Evolutionary conservation across 257 asterid genomes (phyloP), one percentile per base, ranked within the genome.

Genomic region (Anisodus acutangulus): DNA sequence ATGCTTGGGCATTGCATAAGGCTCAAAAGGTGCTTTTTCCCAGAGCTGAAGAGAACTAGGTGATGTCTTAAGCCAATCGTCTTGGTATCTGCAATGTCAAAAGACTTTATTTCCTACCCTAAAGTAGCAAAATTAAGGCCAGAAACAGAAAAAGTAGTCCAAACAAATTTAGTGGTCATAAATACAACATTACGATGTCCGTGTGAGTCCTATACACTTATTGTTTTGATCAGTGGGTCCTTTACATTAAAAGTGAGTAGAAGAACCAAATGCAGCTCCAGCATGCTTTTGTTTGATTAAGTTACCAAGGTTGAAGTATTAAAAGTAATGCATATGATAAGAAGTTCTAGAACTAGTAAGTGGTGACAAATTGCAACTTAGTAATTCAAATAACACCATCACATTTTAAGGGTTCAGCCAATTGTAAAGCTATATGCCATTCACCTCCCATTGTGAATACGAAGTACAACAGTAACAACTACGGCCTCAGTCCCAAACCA

Each of bases 11-110:
- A 95, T 91, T 15, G 98, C 99, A 81, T 97, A 97, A 78, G 99
- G 99, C 90, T 97, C 99, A 83, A 97, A 90, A 81, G 98, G 99
- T 88, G 98, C 99, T 93, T 97, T 97, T 79, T 97, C 99, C 99
- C 99, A 97, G 84, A 92, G 76, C 83, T 93, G 95, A 62, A 97
- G 90, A 86, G 97, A 94, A 89, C 91, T 91, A 62, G 98, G 90
- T 12, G 99, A 92, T 71, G 95, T 92, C 90, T 97, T 97, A 54
- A 97, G 99, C 98, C 99, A 97, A 89, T 97, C 99, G 82, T 97
- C 98, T 93, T 97, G 98, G 91, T 97, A 97, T 93, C 98, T 97
- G 82, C 86, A 60, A 85, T 80, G 86, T 66, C 72, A 69, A 89
- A 84, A 79, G 79, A 86, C 59, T 60, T 79, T 82, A 83, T 53